These are phyloP conservation scores for Lepidium africanum DNA, from an alignment of 345 rosid species.

Conservation along the genomic window DNA sequence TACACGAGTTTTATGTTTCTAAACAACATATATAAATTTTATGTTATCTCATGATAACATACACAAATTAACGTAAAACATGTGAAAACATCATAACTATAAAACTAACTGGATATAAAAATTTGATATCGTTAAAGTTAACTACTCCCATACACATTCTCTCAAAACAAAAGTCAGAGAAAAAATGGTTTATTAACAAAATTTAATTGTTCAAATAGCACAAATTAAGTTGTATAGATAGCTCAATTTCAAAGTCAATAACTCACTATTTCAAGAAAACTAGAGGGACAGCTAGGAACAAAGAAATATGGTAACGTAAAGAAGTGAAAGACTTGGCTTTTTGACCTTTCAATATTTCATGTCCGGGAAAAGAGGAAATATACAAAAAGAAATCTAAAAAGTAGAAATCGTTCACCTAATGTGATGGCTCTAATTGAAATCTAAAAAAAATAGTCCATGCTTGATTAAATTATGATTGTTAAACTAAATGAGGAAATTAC, in stretches of 20 bases:
- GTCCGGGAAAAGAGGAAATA: not conserved
- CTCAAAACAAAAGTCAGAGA: too few species aligned
- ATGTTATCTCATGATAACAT: too few species aligned
- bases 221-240: not conserved
- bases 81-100: too few species aligned
- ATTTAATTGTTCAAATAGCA: too few species aligned
- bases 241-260: not conserved
- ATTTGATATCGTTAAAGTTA: too few species aligned
- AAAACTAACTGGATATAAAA: too few species aligned
- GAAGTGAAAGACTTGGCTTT: not conserved
- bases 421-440: not conserved
- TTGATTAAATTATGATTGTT: not conserved
- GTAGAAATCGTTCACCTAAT: conserved; percentile 5
- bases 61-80: too few species aligned
- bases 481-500: too few species aligned
- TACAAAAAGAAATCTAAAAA: not conserved
- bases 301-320: not conserved
- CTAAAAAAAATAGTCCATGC: not conserved
- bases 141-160: too few species aligned
- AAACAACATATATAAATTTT: too few species aligned
- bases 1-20: too few species aligned
- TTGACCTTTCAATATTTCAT: not conserved
- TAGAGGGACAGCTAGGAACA: not conserved
- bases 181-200: too few species aligned
- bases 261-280: not conserved